Evolutionary conservation across 306 rosid genomes (phyloP), one percentile per base, ranked within the genome.

Genomic region (Alnus rubra): DNA sequence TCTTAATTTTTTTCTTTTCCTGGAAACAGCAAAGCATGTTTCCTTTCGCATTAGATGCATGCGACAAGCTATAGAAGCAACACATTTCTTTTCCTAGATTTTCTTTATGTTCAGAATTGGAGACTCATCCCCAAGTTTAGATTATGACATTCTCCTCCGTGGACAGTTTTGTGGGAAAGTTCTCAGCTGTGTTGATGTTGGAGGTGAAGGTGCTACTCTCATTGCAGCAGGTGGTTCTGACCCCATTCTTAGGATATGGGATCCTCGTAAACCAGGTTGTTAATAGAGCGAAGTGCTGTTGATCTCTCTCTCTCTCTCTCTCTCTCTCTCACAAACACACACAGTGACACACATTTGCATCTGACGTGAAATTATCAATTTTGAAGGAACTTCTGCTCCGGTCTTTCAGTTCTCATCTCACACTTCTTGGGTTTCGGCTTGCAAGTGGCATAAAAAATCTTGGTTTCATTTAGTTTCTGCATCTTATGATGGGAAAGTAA

Each of bases 211-310:
- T 75, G 91, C 93, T 74, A 74, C 94, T 70, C 79, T 95, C 60
- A 86, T 95, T 45, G 96, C 90, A 70, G 96, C 88, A 53, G 98
- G 94, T 79, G 97, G 94, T 81, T 93, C 98, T 51, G 99, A 95
- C 58, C 89, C 96, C 42, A 74, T 90, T 76, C 56, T 95, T 81
- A 87, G 98, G 87, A 81, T 95, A 87, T 95, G 99, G 99, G 98
- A 95, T 89, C 99, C 99, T 75, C 97, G 97, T 62, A 95, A 88
- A 67, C 98, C 97, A 90, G 98, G 99, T 93, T 75, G 78, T 71
- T 76, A 50, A 78, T 58, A 28, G 55, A 63, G 42, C 75, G 63
- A 76, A 75, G 64, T 71, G 30, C 12, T 59, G 4, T 23, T n/a
- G 11, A 2, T 49, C 0, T 49, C 52, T 10, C 52, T 31, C 56